These are phyloP conservation scores for Fusarium anthophilum DNA, from an alignment of 2,329 filamentous ascomycete species.

Conservation along the genomic window DNA sequence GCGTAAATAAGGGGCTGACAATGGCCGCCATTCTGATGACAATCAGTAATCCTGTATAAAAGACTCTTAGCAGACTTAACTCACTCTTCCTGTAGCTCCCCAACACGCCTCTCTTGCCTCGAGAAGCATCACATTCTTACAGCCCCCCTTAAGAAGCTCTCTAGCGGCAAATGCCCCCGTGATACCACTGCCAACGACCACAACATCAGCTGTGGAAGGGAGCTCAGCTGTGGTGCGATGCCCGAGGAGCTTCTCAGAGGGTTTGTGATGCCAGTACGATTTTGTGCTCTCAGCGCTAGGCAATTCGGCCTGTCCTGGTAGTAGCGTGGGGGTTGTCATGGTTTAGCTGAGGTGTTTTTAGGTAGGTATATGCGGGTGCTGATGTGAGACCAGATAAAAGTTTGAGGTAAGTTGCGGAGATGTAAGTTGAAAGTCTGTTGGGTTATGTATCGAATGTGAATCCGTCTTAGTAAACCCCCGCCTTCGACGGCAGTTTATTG, in stretches of 20 bases:
- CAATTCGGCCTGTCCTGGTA: conserved; percentile 59
- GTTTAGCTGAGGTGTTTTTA: background rate
- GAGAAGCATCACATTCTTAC: conserved; percentile 71
- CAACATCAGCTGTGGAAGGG: conserved; percentile 70
- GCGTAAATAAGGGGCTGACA: conserved; percentile 78
- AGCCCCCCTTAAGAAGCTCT: conserved; percentile 62
- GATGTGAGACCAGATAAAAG: background rate
- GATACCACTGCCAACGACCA: conserved; percentile 80
- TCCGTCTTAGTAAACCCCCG: conserved; percentile 4
- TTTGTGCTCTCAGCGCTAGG: conserved; percentile 68
- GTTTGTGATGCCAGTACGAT: conserved; percentile 80
- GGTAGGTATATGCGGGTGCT: background rate
- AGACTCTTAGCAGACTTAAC: conserved; percentile 41
- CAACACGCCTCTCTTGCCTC: conserved; percentile 84
- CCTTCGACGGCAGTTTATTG: background rate
- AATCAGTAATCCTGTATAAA: background rate
- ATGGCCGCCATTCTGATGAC: conserved; percentile 71
- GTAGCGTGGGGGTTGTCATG: conserved; percentile 47
- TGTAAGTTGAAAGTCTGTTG: background rate
- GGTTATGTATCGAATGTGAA: background rate
- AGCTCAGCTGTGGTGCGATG: conserved; percentile 73
- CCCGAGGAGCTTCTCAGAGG: conserved; percentile 70
- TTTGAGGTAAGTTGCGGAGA: background rate
- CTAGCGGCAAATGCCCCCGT: conserved; percentile 77
- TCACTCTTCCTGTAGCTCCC: conserved; percentile 83